phyloP scores from a whole-genome alignment of 768 basidiomycete genomes.

The Termitomyces sp. region DNA sequence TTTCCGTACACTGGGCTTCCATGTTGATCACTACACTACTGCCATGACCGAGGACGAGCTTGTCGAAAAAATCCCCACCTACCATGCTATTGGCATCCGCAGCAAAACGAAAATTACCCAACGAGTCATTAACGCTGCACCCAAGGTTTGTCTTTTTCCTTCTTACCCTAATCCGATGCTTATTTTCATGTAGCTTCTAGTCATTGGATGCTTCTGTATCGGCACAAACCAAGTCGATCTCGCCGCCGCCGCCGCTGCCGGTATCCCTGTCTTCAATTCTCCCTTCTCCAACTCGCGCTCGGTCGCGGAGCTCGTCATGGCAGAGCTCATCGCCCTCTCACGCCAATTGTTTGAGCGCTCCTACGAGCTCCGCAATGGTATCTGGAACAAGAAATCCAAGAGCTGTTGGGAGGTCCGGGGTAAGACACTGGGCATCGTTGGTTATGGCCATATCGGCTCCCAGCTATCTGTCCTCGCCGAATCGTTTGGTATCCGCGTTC shows the following conservation, averaged over 20 bases:
- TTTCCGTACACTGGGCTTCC: constrained; percentile 82
- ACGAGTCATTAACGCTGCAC: constrained; percentile 81
- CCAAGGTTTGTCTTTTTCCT: constrained; percentile 57
- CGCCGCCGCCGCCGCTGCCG: constrained; percentile 73
- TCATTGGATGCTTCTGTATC: constrained; percentile 99
- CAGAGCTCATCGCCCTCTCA: constrained; percentile 90
- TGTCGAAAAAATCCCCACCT: constrained; percentile 73
- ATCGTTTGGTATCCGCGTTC: constrained; percentile 91
- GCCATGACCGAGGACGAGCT: constrained; percentile 95
- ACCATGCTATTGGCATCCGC: constrained; percentile 95
- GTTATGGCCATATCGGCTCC: constrained; percentile 97
- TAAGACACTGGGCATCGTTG: constrained; percentile 96
- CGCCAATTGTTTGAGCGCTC: constrained; percentile 91
- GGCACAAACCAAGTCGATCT: constrained; percentile 99
- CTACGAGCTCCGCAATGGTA: constrained; percentile 81
- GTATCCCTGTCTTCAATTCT: constrained; percentile 98
- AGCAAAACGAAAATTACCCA: constrained; percentile 97
- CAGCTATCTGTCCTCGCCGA: constrained; percentile 97
- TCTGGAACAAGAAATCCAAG: constrained; percentile 99
- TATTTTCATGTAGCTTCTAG: constrained; percentile 64
- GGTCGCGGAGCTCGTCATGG: constrained; percentile 95
- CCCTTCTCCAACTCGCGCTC: constrained; percentile 99
- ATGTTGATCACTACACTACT: constrained; percentile 85
- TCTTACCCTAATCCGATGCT: neutral
- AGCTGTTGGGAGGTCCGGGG: constrained; percentile 98